Percentiles rank a stretch among this genome's conserved stretches.
Conservation (phyloP, 2,329 filamentous ascomycete genomes). For the Trichoderma aggressivum region DNA sequence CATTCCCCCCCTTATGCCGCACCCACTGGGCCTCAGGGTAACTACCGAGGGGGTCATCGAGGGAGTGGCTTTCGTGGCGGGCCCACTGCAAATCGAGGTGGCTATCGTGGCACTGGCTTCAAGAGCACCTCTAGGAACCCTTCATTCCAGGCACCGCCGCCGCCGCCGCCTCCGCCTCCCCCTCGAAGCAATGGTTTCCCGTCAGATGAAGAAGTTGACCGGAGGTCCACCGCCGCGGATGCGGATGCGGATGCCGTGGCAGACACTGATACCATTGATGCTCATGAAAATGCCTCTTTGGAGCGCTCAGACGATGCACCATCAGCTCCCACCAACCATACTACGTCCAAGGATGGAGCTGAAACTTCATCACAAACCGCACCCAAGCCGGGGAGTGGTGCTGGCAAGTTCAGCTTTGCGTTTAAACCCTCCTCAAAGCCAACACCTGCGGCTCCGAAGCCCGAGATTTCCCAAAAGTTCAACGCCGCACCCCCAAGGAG, state of each 20-base stretch:
- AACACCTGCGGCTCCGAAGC: slow-evolving; percentile 55
- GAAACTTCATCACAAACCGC: slow-evolving; percentile 42
- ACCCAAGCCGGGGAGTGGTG: slow-evolving; percentile 49
- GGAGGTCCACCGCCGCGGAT: slow-evolving; percentile 22
- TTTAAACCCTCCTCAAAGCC: slow-evolving; percentile 73
- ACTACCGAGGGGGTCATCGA: slow-evolving; percentile 46
- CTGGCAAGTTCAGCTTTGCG: slow-evolving; percentile 82
- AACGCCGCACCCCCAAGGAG: slow-evolving; percentile 59
- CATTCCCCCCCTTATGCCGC: slow-evolving; percentile 54
- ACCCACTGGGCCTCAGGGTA: slow-evolving; percentile 49
- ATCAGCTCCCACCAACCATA: slow-evolving; percentile 1
- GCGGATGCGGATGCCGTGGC: slow-evolving; percentile 20
- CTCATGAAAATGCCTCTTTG: not conserved
- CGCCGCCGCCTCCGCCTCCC: slow-evolving; percentile 6
- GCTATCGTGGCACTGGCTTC: slow-evolving; percentile 59
- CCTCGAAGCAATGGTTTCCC: slow-evolving; percentile 21
- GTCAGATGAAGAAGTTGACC: slow-evolving; percentile 21
- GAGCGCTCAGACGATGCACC: not conserved
- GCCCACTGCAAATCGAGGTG: slow-evolving; percentile 50
- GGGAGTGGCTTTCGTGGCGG: slow-evolving; percentile 60
- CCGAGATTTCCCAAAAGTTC: slow-evolving; percentile 64
- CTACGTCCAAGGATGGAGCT: slow-evolving; percentile 47
- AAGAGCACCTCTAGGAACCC: slow-evolving; percentile 70
- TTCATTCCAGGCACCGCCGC: slow-evolving; percentile 22
- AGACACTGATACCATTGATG: slow-evolving; percentile 21